These are phyloP conservation scores for Hypoxylon trugodes DNA, from an alignment of 495 filamentous ascomycete species.

Conservation along the genomic window DNA sequence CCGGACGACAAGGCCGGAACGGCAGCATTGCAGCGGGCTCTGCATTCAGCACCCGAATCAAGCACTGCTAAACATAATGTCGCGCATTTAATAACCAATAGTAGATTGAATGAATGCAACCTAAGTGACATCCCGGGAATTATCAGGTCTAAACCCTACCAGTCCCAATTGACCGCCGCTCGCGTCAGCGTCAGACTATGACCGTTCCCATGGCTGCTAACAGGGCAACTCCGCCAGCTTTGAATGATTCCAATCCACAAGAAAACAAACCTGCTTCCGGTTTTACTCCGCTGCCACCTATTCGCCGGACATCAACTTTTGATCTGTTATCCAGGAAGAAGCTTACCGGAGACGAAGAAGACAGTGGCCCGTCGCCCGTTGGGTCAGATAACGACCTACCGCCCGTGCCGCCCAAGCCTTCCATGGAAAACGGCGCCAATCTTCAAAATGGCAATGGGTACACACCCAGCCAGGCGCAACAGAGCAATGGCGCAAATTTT, in stretches of 20 bases:
- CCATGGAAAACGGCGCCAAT: conserved; percentile 17
- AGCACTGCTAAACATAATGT: conserved; percentile 35
- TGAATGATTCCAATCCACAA: conserved; percentile 32
- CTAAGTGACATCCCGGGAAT: conserved; percentile 41
- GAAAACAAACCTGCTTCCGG: conserved; percentile 37
- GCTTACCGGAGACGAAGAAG: conserved; percentile 33
- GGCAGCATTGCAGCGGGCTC: conserved; percentile 29
- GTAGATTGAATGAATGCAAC: conserved; percentile 47
- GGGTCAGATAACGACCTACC: conserved; percentile 38
- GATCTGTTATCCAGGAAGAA: conserved; percentile 47
- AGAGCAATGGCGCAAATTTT: background rate
- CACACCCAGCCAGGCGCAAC: conserved; percentile 22
- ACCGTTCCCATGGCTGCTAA: conserved; percentile 49
- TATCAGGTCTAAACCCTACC: conserved; percentile 9
- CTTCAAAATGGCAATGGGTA: conserved; percentile 39
- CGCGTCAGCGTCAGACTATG: conserved; percentile 30
- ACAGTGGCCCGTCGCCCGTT: conserved; percentile 36
- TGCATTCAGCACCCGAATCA: conserved; percentile 24
- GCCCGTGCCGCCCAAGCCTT: conserved; percentile 30
- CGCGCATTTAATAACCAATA: conserved; percentile 37
- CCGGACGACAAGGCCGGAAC: conserved; percentile 20
- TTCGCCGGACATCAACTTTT: conserved; percentile 62
- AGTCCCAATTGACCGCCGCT: conserved; percentile 19
- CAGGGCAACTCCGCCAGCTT: conserved; percentile 40
- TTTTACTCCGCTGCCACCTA: conserved; percentile 59